Evolutionary conservation across 192 early-diverging fungal genomes (phyloP).

Genomic region (Dispira simplex): DNA sequence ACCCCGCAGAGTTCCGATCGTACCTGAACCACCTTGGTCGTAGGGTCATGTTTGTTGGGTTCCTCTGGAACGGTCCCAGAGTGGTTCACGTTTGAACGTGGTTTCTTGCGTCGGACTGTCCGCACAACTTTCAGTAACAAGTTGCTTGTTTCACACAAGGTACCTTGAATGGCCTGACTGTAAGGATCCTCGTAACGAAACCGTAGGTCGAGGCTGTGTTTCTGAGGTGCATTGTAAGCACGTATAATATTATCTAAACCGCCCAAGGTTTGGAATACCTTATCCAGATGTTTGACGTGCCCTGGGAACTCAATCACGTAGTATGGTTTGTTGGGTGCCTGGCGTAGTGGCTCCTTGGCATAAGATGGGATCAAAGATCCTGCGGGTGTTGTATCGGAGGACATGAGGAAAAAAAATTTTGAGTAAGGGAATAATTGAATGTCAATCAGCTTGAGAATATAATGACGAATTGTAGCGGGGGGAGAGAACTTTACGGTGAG

Average conservation of each 20-base stretch:
- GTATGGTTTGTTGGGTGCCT: neutral
- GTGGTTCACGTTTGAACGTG: no score
- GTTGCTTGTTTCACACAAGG: constrained; percentile 20
- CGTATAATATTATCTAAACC: constrained; percentile 22
- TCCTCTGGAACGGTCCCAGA: no score
- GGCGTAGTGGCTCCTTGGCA: no score
- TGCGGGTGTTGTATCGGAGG: no score
- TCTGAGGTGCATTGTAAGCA: constrained; percentile 6
- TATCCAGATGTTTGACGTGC: constrained; percentile 18
- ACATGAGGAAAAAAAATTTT: no score
- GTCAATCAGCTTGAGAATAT: no score
- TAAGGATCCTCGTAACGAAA: constrained; percentile 24
- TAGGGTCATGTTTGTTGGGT: neutral
- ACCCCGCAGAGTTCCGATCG: neutral
- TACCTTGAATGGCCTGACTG: constrained; percentile 27
- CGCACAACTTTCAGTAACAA: constrained; percentile 27
- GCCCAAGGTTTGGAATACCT: constrained; percentile 23
- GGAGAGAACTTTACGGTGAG: no score
- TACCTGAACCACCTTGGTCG: neutral
- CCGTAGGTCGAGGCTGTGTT: constrained; percentile 22
- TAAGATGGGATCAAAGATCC: no score
- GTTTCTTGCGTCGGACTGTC: constrained; percentile 13
- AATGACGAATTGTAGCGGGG: no score
- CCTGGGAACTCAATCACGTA: constrained; percentile 27
- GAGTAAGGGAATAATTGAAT: no score